Base-by-base conservation (phyloP, 139 green algal genomes). In the Coccomyxa sp. region DNA sequence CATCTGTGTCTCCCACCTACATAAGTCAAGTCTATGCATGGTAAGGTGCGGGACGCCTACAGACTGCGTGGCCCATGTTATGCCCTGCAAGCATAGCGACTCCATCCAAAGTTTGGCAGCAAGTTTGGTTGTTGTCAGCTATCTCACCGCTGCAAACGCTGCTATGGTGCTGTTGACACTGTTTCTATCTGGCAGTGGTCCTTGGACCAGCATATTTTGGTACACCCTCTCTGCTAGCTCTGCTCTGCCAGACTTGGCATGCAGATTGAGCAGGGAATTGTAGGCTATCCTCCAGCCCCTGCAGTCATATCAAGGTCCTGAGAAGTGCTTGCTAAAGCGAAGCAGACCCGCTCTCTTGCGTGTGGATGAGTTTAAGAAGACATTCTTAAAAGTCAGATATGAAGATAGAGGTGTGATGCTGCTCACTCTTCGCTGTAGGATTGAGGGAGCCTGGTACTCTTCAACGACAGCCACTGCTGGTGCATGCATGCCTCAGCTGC, bases 191-290 rank as follows among this genome's bases (percentile, higher is more conserved):
- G 90, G 88, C 24, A 18, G 2, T 29, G 88, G 89, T 6, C 89
- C 89, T 73, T 87, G 84, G 8, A 36, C 68, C 39, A 82, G 68
- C 80, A 90, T 89, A 69, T 38, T 50, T 27, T 73, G 29, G n/a
- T 86, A 82, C 16, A 92, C 35, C 18, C 38, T 64, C 40, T 80
- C 68, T 6, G 88, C 82, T 16, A 76, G 68, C 33, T 78, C 39
- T 40, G 83, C 75, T 58, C 73, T 34, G 8, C 83, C 83, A 6
- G 73, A 10, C 0, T 50, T 64, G 9, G 71, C 83, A 72, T 86
- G 75, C 73, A 84, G 80, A 69, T 90, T 79, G 40, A 93, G 50
- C 54, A 91, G 79, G 1, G 84, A 70, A 73, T 89, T 92, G 81
- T 88, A 87, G 5, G 89, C 89, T 10, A 82, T 31, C 8, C 81